phyloP scores from a whole-genome alignment of 2,329 filamentous ascomycete species.

The Capronia americana region DNA sequence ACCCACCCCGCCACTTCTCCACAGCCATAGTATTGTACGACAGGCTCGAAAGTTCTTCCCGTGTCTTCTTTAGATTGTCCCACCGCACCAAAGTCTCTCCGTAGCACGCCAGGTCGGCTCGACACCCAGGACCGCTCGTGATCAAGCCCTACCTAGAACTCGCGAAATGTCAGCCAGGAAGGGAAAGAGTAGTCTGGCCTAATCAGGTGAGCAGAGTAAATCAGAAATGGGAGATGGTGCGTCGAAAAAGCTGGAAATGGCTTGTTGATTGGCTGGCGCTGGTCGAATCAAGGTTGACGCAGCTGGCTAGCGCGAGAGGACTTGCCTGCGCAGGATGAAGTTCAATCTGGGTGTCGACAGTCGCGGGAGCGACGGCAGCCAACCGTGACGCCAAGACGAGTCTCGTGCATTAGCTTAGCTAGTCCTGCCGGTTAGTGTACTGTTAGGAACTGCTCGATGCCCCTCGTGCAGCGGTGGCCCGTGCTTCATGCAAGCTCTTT shows the following conservation, averaged over 20 bases:
- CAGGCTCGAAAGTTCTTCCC: slow-evolving; percentile 10
- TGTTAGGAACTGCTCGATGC: slow-evolving; percentile 16
- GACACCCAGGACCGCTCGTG: slow-evolving; percentile 7
- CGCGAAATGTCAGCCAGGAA: slow-evolving; percentile 9
- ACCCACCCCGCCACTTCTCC: not conserved
- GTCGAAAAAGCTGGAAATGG: slow-evolving; percentile 22
- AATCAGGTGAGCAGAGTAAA: slow-evolving; percentile 9
- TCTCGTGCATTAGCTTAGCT: slow-evolving; percentile 30
- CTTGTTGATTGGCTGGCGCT: slow-evolving; percentile 24
- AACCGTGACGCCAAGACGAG: slow-evolving; percentile 37
- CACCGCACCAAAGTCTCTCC: slow-evolving; percentile 10
- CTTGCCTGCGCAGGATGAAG: slow-evolving; percentile 21
- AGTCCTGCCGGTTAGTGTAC: not conserved
- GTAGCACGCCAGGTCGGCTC: slow-evolving; percentile 15
- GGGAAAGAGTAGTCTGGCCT: slow-evolving; percentile 21
- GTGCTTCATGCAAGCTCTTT: slow-evolving; percentile 16
- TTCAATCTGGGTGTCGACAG: slow-evolving; percentile 34
- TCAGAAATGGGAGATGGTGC: slow-evolving; percentile 25
- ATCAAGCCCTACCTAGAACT: not conserved
- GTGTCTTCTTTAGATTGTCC: slow-evolving; percentile 21
- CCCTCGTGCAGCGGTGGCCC: not conserved
- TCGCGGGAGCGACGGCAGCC: slow-evolving; percentile 35
- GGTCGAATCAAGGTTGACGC: slow-evolving; percentile 20
- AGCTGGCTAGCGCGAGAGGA: slow-evolving; percentile 29
- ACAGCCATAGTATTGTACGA: slow-evolving; percentile 11